phyloP scores from a whole-genome alignment of 331 rosid species.

The Cydonia oblonga region DNA sequence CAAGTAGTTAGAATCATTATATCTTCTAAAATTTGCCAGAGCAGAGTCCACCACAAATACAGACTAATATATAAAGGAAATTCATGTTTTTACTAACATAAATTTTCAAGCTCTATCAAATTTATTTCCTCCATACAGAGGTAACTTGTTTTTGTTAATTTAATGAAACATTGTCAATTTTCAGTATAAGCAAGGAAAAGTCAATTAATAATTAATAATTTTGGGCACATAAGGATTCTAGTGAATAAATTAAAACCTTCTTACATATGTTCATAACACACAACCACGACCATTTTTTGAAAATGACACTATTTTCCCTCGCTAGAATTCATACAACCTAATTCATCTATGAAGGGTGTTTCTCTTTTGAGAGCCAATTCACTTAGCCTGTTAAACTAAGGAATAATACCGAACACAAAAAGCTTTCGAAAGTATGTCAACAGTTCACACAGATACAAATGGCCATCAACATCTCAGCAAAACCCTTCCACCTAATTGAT shows the following conservation, averaged over 20 bases:
- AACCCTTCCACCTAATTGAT: not conserved
- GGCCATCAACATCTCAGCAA: not conserved
- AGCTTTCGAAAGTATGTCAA: not conserved
- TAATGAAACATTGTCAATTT: not conserved
- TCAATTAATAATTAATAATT: not conserved
- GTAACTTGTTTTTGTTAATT: not conserved
- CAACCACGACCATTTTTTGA: not conserved
- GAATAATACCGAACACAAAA: not conserved
- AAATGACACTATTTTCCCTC: not conserved
- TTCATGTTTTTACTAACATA: not conserved
- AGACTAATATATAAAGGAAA: not conserved
- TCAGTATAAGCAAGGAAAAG: not conserved
- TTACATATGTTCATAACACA: not conserved
- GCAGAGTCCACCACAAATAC: not conserved
- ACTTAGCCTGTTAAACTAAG: not conserved
- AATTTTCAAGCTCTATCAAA: not conserved
- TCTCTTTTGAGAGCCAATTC: not conserved
- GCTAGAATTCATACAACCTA: not conserved
- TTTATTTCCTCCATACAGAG: not conserved
- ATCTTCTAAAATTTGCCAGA: not conserved
- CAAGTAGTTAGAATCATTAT: not conserved
- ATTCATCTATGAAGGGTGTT: not conserved
- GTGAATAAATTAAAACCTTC: not conserved
- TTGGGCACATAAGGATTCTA: not conserved
- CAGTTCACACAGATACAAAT: not conserved